Conservation (phyloP, 2,329 filamentous ascomycete genomes). For the Capronia americana region DNA sequence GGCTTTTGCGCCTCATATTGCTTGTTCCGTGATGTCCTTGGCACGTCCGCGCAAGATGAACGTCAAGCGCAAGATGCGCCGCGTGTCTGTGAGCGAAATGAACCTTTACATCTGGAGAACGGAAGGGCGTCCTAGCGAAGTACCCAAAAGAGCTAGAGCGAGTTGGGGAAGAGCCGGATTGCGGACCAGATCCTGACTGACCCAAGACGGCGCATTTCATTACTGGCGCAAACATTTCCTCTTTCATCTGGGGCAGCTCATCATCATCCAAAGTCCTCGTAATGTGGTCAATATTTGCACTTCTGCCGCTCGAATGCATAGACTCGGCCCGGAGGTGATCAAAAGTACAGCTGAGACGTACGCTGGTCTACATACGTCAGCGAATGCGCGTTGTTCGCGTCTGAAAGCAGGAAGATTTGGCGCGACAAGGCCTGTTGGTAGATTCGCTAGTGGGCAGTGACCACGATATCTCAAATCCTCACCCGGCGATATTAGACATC, state of each 20-base stretch:
- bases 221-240: slow-evolving; percentile 9
- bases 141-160: slow-evolving; percentile 1
- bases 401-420: not conserved
- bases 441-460: not conserved
- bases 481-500: not conserved
- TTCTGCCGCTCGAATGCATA: not conserved
- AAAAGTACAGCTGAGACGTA: not conserved
- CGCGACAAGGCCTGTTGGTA: not conserved
- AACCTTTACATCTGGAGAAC: not conserved
- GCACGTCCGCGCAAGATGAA: not conserved
- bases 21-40: not conserved
- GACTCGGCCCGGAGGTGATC: not conserved
- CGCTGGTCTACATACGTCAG: not conserved
- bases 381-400: not conserved
- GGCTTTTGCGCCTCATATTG: not conserved
- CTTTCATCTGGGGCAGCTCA: not conserved
- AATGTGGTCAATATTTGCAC: not conserved
- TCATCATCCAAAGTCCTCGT: not conserved
- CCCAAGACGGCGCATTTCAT: not conserved
- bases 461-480: not conserved
- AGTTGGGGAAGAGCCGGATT: not conserved
- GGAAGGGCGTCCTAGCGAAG: not conserved
- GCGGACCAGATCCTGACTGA: not conserved
- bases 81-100: not conserved
- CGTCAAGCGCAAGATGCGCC: not conserved